Evolutionary conservation across 208 protist genomes (phyloP).

Genomic region (Jaenimonas drosophilae): DNA sequence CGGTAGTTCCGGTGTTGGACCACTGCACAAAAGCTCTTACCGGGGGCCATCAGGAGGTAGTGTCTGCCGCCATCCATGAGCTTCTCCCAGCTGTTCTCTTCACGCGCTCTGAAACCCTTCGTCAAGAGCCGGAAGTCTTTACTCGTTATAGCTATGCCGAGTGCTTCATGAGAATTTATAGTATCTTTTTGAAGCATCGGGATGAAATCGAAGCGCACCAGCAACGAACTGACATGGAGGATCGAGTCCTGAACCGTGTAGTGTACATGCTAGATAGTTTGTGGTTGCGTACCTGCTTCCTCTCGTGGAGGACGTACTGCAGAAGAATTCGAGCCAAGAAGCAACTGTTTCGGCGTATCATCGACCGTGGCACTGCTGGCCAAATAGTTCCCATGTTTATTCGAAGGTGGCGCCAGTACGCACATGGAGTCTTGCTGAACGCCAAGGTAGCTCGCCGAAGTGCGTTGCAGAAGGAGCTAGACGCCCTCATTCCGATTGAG

Average conservation of each 20-base stretch:
- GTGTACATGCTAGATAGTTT: conserved; percentile 54
- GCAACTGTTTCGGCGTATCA: conserved; percentile 40
- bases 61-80: conserved; percentile 58
- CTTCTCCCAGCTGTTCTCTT: conserved; percentile 66
- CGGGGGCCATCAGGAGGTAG: conserved; percentile 29
- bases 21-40: conserved; percentile 40
- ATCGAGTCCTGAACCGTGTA: conserved; percentile 60
- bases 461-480: conserved; percentile 45
- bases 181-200: conserved; percentile 36
- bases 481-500: conserved; percentile 50
- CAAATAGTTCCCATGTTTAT: conserved; percentile 40
- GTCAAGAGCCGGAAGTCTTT: background rate
- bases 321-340: conserved; percentile 38
- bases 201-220: conserved; percentile 18
- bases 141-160: conserved; percentile 36
- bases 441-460: conserved; percentile 42
- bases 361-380: conserved; percentile 24
- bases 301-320: conserved; percentile 64
- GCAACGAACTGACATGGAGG: conserved; percentile 27
- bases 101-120: conserved; percentile 16
- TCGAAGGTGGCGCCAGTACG: conserved; percentile 59
- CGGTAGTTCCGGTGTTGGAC: conserved; percentile 57
- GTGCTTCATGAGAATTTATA: conserved; percentile 52
- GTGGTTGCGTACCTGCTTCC: conserved; percentile 82
- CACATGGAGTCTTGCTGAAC: conserved; percentile 51